Evolutionary conservation across 192 early-diverging fungal species (phyloP).

Genomic region (Mortierella hygrophila): DNA sequence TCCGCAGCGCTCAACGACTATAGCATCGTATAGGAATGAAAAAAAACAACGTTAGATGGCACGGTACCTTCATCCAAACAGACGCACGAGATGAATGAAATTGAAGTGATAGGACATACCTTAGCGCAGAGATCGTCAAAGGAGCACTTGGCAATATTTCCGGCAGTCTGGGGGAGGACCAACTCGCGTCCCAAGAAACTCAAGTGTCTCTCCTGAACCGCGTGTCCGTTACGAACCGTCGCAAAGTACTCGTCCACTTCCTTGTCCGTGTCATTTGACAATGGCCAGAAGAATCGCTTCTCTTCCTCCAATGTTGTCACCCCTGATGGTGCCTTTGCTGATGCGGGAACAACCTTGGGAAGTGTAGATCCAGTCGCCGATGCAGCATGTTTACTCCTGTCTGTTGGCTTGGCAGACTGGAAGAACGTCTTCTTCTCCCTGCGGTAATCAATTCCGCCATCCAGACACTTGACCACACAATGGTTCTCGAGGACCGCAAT

Average conservation of each 20-base stretch:
- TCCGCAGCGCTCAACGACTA: slow-evolving; percentile 86
- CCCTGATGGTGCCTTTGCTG: not conserved
- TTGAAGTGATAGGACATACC: slow-evolving; percentile 5
- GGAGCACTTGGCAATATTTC: slow-evolving; percentile 77
- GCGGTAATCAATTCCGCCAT: slow-evolving; percentile 96
- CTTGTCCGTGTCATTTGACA: slow-evolving; percentile 60
- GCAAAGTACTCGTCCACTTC: slow-evolving; percentile 60
- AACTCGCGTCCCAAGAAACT: slow-evolving; percentile 84
- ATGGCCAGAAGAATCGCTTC: slow-evolving; percentile 80
- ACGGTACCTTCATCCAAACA: not conserved
- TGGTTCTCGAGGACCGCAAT: slow-evolving; percentile 88
- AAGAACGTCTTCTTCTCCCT: slow-evolving; percentile 53
- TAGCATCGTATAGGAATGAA: not conserved
- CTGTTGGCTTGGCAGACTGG: slow-evolving; percentile 36
- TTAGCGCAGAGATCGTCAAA: slow-evolving; percentile 86
- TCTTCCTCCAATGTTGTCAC: slow-evolving; percentile 62
- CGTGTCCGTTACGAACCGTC: slow-evolving; percentile 24
- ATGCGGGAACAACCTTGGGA: slow-evolving; percentile 37
- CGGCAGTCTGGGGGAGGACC: slow-evolving; percentile 72
- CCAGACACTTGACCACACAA: slow-evolving; percentile 84
- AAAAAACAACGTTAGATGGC: not conserved
- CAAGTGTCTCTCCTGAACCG: slow-evolving; percentile 63
- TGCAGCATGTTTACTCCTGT: slow-evolving; percentile 31
- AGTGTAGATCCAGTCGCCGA: slow-evolving; percentile 52
- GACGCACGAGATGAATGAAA: not conserved